Evolutionary conservation across 495 filamentous ascomycete genomes (phyloP), one percentile per base, ranked within the genome.

Genomic region (Neurospora cerealis): DNA sequence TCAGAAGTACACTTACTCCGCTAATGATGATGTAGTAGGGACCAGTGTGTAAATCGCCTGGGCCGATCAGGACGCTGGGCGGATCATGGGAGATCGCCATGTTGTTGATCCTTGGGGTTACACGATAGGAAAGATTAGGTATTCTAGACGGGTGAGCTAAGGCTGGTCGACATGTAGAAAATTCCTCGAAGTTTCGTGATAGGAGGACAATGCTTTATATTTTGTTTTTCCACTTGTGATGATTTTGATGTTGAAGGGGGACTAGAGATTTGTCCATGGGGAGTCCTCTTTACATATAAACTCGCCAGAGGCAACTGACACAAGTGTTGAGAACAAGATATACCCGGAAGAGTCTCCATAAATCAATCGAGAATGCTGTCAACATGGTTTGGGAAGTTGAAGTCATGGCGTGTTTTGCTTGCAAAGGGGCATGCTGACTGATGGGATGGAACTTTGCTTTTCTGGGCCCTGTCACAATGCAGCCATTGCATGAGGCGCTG

Each of bases 11-110:
- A 70, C 72, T 36, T 71, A 73, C 72, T n/a, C 36, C 28, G 15
- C 66, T 24, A 5, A 75, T 74, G 15, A 71, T 69, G 19, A 75
- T 44, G 28, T 75, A 75, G 34, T 69, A 75, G 38, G 74, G 74
- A 3, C 74, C 72, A 40, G 60, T 38, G 4, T 42, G 13, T 4
- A 28, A 34, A 37, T 73, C 40, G 8, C 71, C 54, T 28, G 24
- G n/a, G 7, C 44, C 19, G 24, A 75, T 32, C 4, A 75, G 13
- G 44, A 74, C 69, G 69, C 54, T 39, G 28, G 71, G 38, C 36
- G 54, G 39, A 38, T 54, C 60, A 21, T 34, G 21, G 44, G 37
- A 37, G 24, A 38, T 71, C 28, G 54, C 54, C 54, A 66, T 66
- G 54, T 34, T 19, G 54, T 9, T 34, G 54, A 62, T 62, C 54